Evolutionary conservation across 2,329 filamentous ascomycete genomes (phyloP).

Genomic region (Alternaria viburni): DNA sequence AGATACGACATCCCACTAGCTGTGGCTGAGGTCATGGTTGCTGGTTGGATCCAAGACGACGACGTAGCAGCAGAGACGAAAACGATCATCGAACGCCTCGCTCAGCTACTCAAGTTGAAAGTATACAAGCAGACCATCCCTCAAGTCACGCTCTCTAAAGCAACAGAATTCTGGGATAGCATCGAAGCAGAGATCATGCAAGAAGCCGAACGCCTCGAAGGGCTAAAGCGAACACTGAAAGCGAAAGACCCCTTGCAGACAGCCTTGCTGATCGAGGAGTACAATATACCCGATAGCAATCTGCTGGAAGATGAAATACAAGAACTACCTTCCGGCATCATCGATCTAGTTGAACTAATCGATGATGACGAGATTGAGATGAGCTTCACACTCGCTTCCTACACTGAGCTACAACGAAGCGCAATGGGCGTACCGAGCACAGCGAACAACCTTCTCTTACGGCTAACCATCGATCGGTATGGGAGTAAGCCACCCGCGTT

Average conservation of each 20-base stretch:
- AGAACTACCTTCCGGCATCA: conserved; percentile 26
- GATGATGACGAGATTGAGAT: conserved; percentile 36
- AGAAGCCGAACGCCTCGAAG: conserved; percentile 32
- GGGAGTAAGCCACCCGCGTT: conserved; percentile 23
- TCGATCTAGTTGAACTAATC: conserved; percentile 33
- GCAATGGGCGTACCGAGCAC: conserved; percentile 31
- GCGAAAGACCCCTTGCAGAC: conserved; percentile 36
- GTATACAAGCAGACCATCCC: conserved; percentile 14
- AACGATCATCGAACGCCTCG: conserved; percentile 24
- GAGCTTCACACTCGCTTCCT: conserved; percentile 30
- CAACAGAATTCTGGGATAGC: conserved; percentile 24
- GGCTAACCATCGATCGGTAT: conserved; percentile 22
- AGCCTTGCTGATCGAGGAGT: conserved; percentile 25
- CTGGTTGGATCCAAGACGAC: conserved; percentile 31
- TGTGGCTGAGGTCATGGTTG: conserved; percentile 34
- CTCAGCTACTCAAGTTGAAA: conserved; percentile 25
- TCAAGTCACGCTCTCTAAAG: conserved; percentile 20
- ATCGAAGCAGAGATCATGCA: conserved; percentile 29
- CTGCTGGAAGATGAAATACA: conserved; percentile 38
- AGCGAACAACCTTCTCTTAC: conserved; percentile 33
- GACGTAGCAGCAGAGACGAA: conserved; percentile 16
- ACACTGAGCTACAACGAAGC: conserved; percentile 31
- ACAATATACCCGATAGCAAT: conserved; percentile 31
- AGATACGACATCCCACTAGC: conserved; percentile 14
- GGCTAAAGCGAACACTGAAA: conserved; percentile 31